Conservation (phyloP, 495 filamentous ascomycete genomes). For the Delitschia confertaspora region DNA sequence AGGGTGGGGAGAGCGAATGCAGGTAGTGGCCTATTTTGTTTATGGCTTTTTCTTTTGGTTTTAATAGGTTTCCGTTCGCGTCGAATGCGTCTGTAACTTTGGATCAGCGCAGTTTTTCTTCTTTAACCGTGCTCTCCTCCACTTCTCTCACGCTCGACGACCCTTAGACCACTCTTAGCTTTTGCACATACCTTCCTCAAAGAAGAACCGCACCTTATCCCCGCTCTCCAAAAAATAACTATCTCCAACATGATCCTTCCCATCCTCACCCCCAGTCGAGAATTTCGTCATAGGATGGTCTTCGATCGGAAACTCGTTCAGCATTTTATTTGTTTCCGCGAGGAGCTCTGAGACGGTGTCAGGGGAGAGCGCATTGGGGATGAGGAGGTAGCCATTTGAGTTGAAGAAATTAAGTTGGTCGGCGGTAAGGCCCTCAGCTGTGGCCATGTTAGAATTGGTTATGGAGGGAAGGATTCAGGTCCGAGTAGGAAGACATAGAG, state of each 20-base stretch:
- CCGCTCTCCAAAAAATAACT: conserved; percentile 84
- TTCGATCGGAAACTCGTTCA: conserved; percentile 63
- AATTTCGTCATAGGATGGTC: conserved; percentile 90
- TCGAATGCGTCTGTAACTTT: conserved; percentile 54
- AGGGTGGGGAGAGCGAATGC: conserved; percentile 64
- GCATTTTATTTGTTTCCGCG: conserved; percentile 60
- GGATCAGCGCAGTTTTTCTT: no score
- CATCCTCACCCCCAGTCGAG: conserved; percentile 60
- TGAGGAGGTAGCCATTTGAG: conserved; percentile 79
- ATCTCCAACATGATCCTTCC: conserved; percentile 69
- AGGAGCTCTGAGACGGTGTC: conserved; percentile 60
- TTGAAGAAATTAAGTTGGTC: conserved; percentile 64
- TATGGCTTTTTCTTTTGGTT: conserved; percentile 72
- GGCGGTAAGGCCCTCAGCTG: conserved; percentile 50
- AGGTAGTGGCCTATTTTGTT: conserved; percentile 97
- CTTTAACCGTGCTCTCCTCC: no score
- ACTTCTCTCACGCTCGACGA: no score
- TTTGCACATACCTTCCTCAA: conserved; percentile 68
- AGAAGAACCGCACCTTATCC: conserved; percentile 94
- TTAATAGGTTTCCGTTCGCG: conserved; percentile 47
- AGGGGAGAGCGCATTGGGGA: conserved; percentile 65
- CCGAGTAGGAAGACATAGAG: no score
- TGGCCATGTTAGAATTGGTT: no score
- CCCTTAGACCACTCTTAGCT: no score
- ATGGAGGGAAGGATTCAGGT: no score